Conservation (phyloP, 345 rosid genomes). For the Melaleuca quinquenervia region DNA sequence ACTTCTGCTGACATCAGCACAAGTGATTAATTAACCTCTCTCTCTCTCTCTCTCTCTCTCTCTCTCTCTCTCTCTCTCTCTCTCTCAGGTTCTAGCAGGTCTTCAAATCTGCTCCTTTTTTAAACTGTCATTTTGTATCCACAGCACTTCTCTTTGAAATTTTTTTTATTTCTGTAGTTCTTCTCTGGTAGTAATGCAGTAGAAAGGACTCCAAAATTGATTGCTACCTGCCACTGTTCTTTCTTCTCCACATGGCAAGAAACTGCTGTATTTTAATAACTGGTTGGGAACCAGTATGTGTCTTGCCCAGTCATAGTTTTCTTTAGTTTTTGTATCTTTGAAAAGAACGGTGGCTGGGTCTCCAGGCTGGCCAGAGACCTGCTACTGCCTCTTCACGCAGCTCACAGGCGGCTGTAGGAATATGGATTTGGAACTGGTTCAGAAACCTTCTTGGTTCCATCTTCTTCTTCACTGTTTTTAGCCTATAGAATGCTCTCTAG, state of each 20-base stretch:
- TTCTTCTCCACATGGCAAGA: neutral
- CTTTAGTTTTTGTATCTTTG: neutral
- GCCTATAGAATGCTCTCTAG: neutral
- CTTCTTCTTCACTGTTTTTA: neutral
- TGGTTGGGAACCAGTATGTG: neutral
- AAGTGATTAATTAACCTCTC: neutral
- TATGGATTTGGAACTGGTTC: neutral
- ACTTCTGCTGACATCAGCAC: neutral
- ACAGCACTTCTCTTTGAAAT: neutral
- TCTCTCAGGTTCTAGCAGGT: neutral
- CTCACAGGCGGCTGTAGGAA: neutral
- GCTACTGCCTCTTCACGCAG: neutral
- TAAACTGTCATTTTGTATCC: neutral
- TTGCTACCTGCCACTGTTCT: neutral
- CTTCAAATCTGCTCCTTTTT: neutral
- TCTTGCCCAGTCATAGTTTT: neutral
- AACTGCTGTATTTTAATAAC: neutral
- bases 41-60: neutral
- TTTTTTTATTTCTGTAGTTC: neutral
- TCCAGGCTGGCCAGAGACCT: neutral
- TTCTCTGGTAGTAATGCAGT: neutral
- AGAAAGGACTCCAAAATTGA: neutral
- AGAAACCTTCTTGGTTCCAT: neutral
- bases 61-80: too few species aligned
- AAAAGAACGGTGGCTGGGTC: neutral